Base-by-base conservation (phyloP, 1,284 basidiomycete genomes). In the Cystobasidium sp. region DNA sequence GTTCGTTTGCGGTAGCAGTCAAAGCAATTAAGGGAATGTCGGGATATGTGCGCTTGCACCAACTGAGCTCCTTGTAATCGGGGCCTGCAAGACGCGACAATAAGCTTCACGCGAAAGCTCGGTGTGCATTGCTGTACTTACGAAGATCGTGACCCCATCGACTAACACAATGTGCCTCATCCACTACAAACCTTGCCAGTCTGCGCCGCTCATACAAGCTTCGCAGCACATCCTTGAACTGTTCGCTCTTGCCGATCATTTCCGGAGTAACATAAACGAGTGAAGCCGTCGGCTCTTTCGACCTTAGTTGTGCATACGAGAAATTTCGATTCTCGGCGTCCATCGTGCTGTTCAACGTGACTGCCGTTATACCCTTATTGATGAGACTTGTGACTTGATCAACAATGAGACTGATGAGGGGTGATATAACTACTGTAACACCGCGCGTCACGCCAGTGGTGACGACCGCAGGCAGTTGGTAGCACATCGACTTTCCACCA, bases 211-310 rank as follows among this genome's bases (percentile, higher is more conserved):
- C 78, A 78, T 92, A 85, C 3, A 98, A 84, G 44, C 84, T 82
- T 16, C 82, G 78, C 22, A 97, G 82, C 22, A 90, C 86, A 8
- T 81, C 82, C 78, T 85, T 86, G 75, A 92, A 87, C n/a, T 81
- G 80, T 0, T 83, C 83, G 64, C 88, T 91, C 78, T 88, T 87
- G 49, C 87, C 86, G 70, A 84, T 79, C 83, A 91, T 91, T 83
- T 99, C 97, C 0, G 97, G 96, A 0, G 96, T 97, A n/a, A 96
- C 86, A 79, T 98, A 99, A 3, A 96, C 86, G 7, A 98, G 88
- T 52, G 85, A 83, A 18, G 82, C 79, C 78, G 82, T 80, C 81
- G 83, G 82, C 62, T 81, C 82, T 46, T 37, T 83, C 78, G 70
- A 82, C 78, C 66, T 83, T 81, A 83, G 85, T 84, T 87, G 83